These are phyloP conservation scores for Peronosclerospora sorghi DNA, from an alignment of 352 stramenopile genomes.

Conservation along the genomic window DNA sequence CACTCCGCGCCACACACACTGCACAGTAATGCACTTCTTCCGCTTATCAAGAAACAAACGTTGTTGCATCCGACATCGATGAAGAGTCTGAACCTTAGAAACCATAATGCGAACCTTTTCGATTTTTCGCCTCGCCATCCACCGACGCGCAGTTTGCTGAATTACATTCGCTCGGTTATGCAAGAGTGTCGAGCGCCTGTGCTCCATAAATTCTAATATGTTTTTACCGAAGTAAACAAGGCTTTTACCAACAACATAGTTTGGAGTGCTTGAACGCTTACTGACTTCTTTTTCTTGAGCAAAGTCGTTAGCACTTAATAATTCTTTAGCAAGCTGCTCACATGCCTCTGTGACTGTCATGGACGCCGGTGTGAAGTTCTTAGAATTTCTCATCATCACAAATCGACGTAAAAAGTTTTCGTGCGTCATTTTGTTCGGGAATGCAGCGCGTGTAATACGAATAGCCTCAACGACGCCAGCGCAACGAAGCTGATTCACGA, in stretches of 20 bases:
- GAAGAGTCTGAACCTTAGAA: slow-evolving; percentile 42
- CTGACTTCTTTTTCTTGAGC: slow-evolving; percentile 19
- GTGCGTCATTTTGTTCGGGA: slow-evolving; percentile 92
- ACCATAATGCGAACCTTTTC: slow-evolving; percentile 41
- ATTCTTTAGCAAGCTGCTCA: slow-evolving; percentile 35
- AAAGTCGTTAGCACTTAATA: slow-evolving; percentile 40
- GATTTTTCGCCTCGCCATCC: slow-evolving; percentile 41
- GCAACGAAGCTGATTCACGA: slow-evolving; percentile 83
- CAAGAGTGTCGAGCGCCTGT: slow-evolving; percentile 54
- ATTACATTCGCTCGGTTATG: slow-evolving; percentile 56
- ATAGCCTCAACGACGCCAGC: slow-evolving; percentile 87
- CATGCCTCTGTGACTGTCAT: slow-evolving; percentile 56
- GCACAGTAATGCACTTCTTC: slow-evolving; percentile 36
- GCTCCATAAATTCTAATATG: slow-evolving; percentile 86
- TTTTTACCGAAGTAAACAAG: slow-evolving; percentile 91
- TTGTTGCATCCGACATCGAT: slow-evolving; percentile 36
- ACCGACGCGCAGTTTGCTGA: slow-evolving; percentile 40
- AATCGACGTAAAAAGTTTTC: slow-evolving; percentile 79
- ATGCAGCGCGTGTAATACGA: slow-evolving; percentile 80
- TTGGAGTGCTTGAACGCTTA: slow-evolving; percentile 28
- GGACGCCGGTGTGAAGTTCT: slow-evolving; percentile 12
- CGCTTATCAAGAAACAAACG: slow-evolving; percentile 33
- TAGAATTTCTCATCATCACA: slow-evolving; percentile 51
- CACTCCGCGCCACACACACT: slow-evolving; percentile 68
- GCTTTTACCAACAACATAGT: slow-evolving; percentile 76